Base-by-base conservation (phyloP, 257 asterid genomes). In the Avicennia marina region DNA sequence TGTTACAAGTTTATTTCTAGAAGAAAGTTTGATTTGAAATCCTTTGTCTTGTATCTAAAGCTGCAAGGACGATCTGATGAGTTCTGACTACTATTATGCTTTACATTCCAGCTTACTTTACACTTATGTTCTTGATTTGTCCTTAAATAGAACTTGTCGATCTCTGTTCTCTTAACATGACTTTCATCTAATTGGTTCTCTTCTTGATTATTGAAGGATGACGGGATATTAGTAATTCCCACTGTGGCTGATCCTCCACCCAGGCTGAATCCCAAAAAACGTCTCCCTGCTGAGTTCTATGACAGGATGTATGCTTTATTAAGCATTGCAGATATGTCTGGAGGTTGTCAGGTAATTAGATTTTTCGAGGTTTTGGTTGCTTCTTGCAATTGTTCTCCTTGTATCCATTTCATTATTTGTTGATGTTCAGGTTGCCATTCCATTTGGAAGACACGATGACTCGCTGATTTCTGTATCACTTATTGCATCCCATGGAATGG, bases 401-500 rank as follows among this genome's bases (percentile, higher is more conserved):
- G 17, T 70, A 20, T 18, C 19, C 58, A 24, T 13, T 13, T 26
- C 11, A 32, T 49, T 34, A 29, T 45, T 56, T 20, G 13, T 48
- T 24, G 53, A 32, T 68, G 18, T 53, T 38, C 70, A 87, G 98
- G 95, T 78, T 21, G 57, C 90, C 44, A 58, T 86, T 72, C 99
- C 99, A 43, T 66, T 89, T 7, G 97, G 99, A 53, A 76, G 62
- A 66, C 78, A 86, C 44, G 88, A 80, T 51, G 87, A 77, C 53
- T 72, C 47, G 71, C 95, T 91, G 34, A 56, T 76, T 67, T 84
- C 99, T 39, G 63, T 86, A 26, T 93, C 99, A 29, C 77, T 86
- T 53, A 63, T 93, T 67, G 94, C 96, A 27, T 80, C 89, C 55
- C 94, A 84, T 43, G 95, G 95, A 56, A 48, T 63, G 65, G 99